Evolutionary conservation across 2,329 filamentous ascomycete genomes (phyloP).

Genomic region (Fusarium cyanostomum): DNA sequence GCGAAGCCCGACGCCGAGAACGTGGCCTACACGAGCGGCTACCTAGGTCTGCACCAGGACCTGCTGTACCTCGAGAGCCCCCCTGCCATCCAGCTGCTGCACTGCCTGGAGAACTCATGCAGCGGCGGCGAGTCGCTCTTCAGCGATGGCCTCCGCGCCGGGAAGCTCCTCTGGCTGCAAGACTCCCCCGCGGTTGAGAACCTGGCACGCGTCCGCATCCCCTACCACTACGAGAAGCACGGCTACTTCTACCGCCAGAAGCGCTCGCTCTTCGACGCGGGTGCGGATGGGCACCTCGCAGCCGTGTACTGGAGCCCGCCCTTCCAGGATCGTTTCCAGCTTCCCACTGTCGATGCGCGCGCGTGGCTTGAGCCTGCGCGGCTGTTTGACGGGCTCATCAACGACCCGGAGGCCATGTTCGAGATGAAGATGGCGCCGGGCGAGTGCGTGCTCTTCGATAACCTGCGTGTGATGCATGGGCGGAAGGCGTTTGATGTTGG

Average conservation of each 20-base stretch:
- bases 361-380: conserved; percentile 60
- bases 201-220: conserved; percentile 59
- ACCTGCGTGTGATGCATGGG: conserved; percentile 85
- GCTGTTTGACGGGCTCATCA: conserved; percentile 68
- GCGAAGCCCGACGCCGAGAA: conserved; percentile 85
- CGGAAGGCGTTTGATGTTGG: conserved; percentile 75
- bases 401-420: conserved; percentile 67
- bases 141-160: conserved; percentile 76
- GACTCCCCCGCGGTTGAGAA: conserved; percentile 38
- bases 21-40: conserved; percentile 86
- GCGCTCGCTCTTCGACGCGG: conserved; percentile 62
- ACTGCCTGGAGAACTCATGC: conserved; percentile 85
- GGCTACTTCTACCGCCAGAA: conserved; percentile 69
- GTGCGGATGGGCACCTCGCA: conserved; percentile 35
- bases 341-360: conserved; percentile 34
- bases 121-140: conserved; percentile 88
- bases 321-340: conserved; percentile 71
- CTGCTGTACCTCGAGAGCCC: conserved; percentile 84
- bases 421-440: conserved; percentile 80
- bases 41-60: conserved; percentile 92
- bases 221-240: conserved; percentile 75
- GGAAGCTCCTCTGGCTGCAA: conserved; percentile 46
- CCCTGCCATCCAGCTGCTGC: conserved; percentile 85
- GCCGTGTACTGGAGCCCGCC: conserved; percentile 75
- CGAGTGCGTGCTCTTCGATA: conserved; percentile 94